These are phyloP conservation scores for Comarum palustre DNA, from an alignment of 306 rosid species.

Conservation along the genomic window DNA sequence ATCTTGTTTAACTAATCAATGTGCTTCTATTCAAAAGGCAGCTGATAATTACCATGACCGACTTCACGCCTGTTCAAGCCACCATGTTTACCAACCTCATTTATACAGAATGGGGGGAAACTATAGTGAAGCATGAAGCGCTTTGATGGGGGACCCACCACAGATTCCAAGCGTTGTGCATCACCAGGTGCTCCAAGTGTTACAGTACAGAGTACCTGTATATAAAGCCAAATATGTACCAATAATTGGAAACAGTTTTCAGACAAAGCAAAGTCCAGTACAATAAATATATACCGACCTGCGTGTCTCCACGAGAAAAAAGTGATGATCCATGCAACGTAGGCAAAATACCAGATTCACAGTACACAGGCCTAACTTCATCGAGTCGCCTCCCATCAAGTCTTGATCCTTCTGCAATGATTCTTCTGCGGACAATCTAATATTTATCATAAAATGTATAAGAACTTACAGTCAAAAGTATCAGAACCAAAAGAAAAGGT, in stretches of 20 bases:
- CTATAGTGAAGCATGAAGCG: conserved; percentile 98
- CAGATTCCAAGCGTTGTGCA: conserved; percentile 84
- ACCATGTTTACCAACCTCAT: conserved; percentile 85
- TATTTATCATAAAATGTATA: conserved; percentile 22
- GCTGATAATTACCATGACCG: conserved; percentile 75
- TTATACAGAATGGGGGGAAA: conserved; percentile 90
- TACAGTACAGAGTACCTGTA: conserved; percentile 89
- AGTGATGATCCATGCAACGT: conserved; percentile 80
- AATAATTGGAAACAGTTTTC: conserved; percentile 16
- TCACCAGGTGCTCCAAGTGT: conserved; percentile 94
- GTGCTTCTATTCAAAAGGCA: neutral
- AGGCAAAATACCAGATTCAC: conserved; percentile 72
- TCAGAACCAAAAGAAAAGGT: conserved; percentile 6
- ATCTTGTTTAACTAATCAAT: neutral
- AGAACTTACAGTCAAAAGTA: conserved; percentile 23
- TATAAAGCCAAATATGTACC: conserved; percentile 23
- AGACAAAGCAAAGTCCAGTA: conserved; percentile 14
- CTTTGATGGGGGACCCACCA: conserved; percentile 82
- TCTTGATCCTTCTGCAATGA: conserved; percentile 73
- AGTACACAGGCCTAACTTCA: conserved; percentile 94
- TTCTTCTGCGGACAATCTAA: conserved; percentile 85
- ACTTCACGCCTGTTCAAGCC: conserved; percentile 98
- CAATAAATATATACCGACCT: conserved; percentile 45
- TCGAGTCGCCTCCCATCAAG: conserved; percentile 86
- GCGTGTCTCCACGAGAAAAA: conserved; percentile 91